Evolutionary conservation across 768 basidiomycete species (phyloP), one percentile per base, ranked within the genome.

Genomic region (Russula vinacea): DNA sequence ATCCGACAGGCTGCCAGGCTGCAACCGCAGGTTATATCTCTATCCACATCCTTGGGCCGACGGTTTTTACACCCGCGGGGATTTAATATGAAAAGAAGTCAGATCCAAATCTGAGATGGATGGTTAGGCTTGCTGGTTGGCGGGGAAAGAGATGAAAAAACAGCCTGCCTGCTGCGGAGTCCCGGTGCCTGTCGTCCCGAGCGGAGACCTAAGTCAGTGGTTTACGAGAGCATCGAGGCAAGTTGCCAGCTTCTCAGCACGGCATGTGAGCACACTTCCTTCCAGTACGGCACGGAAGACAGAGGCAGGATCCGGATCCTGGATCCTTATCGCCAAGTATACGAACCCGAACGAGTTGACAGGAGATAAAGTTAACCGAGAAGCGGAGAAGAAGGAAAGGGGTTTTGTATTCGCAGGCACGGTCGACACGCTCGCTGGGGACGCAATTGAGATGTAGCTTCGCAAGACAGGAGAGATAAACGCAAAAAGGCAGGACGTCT

Each of bases 151-250:
- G 11, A 47, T 22, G 45, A 47, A 47, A 44, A 47, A 40, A 64
- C 29, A 32, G 33, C 22, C 24, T 10, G 7, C 3, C 11, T 44
- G 55, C 44, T 55, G 49, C 39, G 50, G 47, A 42, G 33, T 35
- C 51, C 51, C 53, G 39, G 63, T 64, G 53, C 51, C 63, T 55
- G 47, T 56, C 39, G n/a, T 39, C 53, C 39, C 29, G 39, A 37
- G 64, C 64, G 64, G 64, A 61, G 54, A 56, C 55, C 52, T 65
- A 65, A 65, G 64, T 56, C 59, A 35, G 40, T 29, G 29, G 29
- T 35, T 54, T 44, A 51, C 39, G 51, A 29, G 29, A 29, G 29
- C 29, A 29, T 29, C 14, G 51, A 40, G 51, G 50, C 39, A 22
- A 49, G 61, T 29, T 44, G 33, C 24, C 37, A 42, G 29, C 47